A percentile compares a stretch with the other conserved stretches of the same genome.
phyloP scores from a whole-genome alignment of 2,329 filamentous ascomycete species.

The Emergomyces orientalis region DNA sequence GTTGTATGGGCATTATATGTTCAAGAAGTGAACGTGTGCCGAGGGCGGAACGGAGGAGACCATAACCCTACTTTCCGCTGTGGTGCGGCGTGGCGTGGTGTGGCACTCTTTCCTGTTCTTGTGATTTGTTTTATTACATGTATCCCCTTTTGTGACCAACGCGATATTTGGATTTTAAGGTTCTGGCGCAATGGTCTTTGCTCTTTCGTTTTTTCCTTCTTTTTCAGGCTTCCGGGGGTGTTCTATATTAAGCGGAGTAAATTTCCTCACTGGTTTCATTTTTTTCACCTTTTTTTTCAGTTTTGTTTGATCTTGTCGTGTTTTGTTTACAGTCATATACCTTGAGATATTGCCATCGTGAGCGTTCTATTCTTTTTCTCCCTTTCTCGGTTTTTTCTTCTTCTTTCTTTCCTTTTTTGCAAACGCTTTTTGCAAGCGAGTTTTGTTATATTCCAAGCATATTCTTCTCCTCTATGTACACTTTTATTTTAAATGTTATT shows the following conservation, averaged over 20 bases:
- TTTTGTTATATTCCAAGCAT: no score
- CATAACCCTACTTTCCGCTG: no score
- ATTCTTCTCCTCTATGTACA: no score
- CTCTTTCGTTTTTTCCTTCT: not conserved
- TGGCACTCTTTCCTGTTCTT: not conserved
- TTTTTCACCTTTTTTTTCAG: not conserved
- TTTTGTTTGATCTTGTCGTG: not conserved
- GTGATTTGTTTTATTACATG: not conserved
- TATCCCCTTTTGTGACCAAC: not conserved
- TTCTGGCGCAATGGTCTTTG: not conserved
- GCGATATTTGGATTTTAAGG: not conserved
- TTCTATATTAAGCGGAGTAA: not conserved
- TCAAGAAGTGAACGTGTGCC: conserved; percentile 40
- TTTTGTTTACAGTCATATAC: not conserved
- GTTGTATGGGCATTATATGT: conserved; percentile 52
- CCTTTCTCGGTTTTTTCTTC: no score
- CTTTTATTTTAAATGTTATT: no score
- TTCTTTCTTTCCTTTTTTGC: no score
- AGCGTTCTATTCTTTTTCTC: not conserved
- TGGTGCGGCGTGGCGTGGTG: no score
- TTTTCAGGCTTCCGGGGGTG: no score
- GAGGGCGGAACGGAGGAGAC: no score
- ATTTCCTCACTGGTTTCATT: not conserved
- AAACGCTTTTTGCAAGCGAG: no score
- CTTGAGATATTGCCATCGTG: not conserved